Conservation (phyloP, 306 rosid species). For the Acacia melanoxylon region DNA sequence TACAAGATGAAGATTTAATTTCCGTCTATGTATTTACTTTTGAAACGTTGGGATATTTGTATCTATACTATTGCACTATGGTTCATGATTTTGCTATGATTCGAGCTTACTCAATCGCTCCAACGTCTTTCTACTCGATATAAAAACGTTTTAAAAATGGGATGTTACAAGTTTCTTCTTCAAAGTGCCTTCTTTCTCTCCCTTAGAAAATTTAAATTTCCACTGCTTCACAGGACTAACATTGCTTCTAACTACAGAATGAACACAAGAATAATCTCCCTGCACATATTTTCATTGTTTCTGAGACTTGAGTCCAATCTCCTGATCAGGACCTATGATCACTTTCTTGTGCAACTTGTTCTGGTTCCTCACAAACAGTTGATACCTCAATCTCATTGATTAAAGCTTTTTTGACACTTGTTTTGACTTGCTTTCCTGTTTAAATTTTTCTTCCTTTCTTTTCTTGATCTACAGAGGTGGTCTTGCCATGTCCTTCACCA, state of each 20-base stretch:
- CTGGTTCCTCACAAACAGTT: slow-evolving; percentile 28
- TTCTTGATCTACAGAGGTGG: slow-evolving; percentile 22
- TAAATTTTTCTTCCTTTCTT: slow-evolving; percentile 34
- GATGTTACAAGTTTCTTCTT: slow-evolving; percentile 77
- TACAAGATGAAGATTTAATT: too few species aligned
- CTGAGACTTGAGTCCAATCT: slow-evolving; percentile 34
- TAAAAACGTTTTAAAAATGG: too few species aligned
- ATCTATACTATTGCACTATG: too few species aligned
- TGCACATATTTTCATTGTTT: slow-evolving; percentile 44
- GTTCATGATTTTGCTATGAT: too few species aligned
- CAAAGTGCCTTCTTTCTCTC: slow-evolving; percentile 53
- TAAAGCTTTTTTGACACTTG: slow-evolving; percentile 20
- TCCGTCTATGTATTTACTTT: too few species aligned
- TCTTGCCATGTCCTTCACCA: slow-evolving; percentile 23
- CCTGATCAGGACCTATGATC: slow-evolving; percentile 18
- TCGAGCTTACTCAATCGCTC: too few species aligned
- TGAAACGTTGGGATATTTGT: too few species aligned
- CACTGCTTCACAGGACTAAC: slow-evolving; percentile 50
- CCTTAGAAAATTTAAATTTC: slow-evolving; percentile 42
- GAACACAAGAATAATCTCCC: slow-evolving; percentile 32
- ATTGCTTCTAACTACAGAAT: slow-evolving; percentile 38
- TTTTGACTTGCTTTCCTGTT: slow-evolving; percentile 25
- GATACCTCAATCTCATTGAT: slow-evolving; percentile 23
- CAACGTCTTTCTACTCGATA: too few species aligned
- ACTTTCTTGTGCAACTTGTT: slow-evolving; percentile 36